Base-by-base conservation (phyloP, 2,329 filamentous ascomycete genomes). In the Neoascochyta sp. region DNA sequence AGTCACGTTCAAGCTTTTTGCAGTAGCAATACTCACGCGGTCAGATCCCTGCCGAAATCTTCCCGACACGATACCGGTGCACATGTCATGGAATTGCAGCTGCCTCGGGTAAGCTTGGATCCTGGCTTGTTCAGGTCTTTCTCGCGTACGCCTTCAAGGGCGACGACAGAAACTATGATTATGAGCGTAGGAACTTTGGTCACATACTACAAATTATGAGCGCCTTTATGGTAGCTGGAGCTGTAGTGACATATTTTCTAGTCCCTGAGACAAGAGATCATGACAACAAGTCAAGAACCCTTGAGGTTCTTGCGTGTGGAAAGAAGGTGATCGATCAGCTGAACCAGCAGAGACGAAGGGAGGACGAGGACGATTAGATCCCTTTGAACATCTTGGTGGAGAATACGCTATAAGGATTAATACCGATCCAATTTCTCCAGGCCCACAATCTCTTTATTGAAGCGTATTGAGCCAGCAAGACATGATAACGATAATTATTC, bases 1-100 rank as follows among this genome's bases (percentile, higher is more conserved):
- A 45, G 48, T 43, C 27, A 39, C n/a, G n/a, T 11, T 36, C 41
- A n/a, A 49, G 11, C 12, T 32, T 8, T 14, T 22, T 16, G 12
- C 16, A 25, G 59, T 12, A 62, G 15, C 18, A 65, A 64, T 26
- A 59, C 58, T 41, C 64, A 65, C 19, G 66, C 60, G 5, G 65
- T 64, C 2, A 70, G 45, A 70, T 76, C 20, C 69, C 73, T n/a
- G 72, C 71, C 9, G 73, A 76, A 39, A 65, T 74, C 29, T 77
- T 76, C 40, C 74, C 74, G 3, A 76, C 73, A 0, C 63, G 69
- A 11, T 76, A 75, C 44, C 66, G 73, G 11, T 72, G 65, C 29
- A 71, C 69, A 1, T 72, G 68, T 36, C 70, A 76, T 45, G 74
- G 73, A 12, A 66, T 76, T 36, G 66, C 67, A 16, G 74, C 74